A percentile compares a stretch with the other conserved stretches of the same genome.
These are phyloP conservation scores for Hypsizygus ulmarius DNA, from an alignment of 1,284 basidiomycete species.

Conservation along the genomic window DNA sequence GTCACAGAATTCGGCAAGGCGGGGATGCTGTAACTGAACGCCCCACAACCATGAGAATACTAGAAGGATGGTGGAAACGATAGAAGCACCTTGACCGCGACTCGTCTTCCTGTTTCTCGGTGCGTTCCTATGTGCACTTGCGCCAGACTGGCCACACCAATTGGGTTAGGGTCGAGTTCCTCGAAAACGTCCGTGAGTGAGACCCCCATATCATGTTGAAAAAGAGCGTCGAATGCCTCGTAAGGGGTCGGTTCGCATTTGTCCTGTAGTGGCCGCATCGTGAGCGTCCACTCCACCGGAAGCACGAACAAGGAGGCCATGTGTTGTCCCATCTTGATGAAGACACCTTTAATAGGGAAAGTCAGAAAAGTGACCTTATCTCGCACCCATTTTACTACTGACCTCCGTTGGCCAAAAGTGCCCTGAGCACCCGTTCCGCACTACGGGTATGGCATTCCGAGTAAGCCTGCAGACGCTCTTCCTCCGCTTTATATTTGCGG, in stretches of 20 bases:
- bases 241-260: slow-evolving; percentile 80
- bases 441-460: slow-evolving; percentile 82
- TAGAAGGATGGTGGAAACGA: neutral
- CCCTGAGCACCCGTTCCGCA: slow-evolving; percentile 72
- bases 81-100: slow-evolving; percentile 82
- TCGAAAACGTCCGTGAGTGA: slow-evolving; percentile 68
- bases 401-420: slow-evolving; percentile 87
- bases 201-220: slow-evolving; percentile 70
- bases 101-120: slow-evolving; percentile 65
- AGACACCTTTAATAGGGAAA: slow-evolving; percentile 57
- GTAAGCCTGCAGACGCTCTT: slow-evolving; percentile 55
- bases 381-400: slow-evolving; percentile 20
- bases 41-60: slow-evolving; percentile 2
- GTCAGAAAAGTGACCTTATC: slow-evolving; percentile 1
- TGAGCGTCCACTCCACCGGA: slow-evolving; percentile 77
- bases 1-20: slow-evolving; percentile 88
- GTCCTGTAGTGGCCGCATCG: slow-evolving; percentile 76
- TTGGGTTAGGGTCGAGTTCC: slow-evolving; percentile 85
- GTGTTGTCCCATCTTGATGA: slow-evolving; percentile 93
- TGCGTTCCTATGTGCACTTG: slow-evolving; percentile 91
- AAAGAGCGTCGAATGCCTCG: slow-evolving; percentile 66
- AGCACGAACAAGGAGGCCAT: slow-evolving; percentile 73
- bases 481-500: slow-evolving; percentile 53
- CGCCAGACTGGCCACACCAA: slow-evolving; percentile 92
- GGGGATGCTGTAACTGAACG: slow-evolving; percentile 85